These are phyloP conservation scores for Penicillium odoratum DNA, from an alignment of 495 filamentous ascomycete genomes.

Conservation along the genomic window DNA sequence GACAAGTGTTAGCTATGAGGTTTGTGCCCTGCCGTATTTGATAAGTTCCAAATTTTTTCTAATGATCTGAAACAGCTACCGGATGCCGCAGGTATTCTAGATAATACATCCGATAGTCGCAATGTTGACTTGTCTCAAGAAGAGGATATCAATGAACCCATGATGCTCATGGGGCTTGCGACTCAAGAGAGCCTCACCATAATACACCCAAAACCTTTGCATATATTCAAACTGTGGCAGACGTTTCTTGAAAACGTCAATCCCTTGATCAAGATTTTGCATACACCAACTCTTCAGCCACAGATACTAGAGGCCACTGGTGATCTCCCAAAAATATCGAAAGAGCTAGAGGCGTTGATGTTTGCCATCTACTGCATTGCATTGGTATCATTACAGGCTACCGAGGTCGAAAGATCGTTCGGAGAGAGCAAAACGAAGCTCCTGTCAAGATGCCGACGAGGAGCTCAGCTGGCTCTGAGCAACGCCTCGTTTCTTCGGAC, in stretches of 20 bases:
- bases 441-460: conserved; percentile 42
- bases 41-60: not conserved
- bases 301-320: conserved; percentile 42
- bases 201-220: conserved; percentile 65
- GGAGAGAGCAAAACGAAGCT: conserved; percentile 41
- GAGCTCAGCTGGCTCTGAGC: conserved; percentile 44
- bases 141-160: conserved; percentile 19
- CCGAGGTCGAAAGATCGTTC: conserved; percentile 42
- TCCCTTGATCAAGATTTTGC: conserved; percentile 69
- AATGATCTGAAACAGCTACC: conserved; percentile 38
- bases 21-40: conserved; percentile 19
- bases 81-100: conserved; percentile 45
- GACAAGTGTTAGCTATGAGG: conserved; percentile 53
- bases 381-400: conserved; percentile 36
- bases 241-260: conserved; percentile 66
- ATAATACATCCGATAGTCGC: conserved; percentile 26
- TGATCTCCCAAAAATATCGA: conserved; percentile 32
- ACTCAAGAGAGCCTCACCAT: conserved; percentile 19
- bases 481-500: conserved; percentile 50
- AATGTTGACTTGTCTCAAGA: conserved; percentile 20
- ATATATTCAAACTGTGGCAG: conserved; percentile 73
- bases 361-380: conserved; percentile 51
- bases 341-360: conserved; percentile 45
- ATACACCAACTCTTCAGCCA: conserved; percentile 58
- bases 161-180: conserved; percentile 23